A percentile compares a stretch with the other conserved stretches of the same genome.
Evolutionary conservation across 192 early-diverging fungal genomes (phyloP).

Genomic region (Backusella macrospora): DNA sequence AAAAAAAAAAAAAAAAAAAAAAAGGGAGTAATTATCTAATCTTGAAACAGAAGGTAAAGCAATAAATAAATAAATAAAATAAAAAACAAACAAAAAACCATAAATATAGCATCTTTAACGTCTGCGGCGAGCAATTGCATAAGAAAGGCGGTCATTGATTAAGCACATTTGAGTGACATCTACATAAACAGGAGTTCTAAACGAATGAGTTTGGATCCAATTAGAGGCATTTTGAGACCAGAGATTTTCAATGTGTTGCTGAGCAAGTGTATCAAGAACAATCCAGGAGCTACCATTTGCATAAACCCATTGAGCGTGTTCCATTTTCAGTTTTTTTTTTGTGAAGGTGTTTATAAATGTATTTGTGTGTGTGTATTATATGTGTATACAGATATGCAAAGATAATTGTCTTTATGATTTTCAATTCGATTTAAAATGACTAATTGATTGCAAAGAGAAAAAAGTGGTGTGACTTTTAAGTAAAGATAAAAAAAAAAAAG

Average conservation of each 20-base stretch:
- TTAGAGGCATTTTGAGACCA: constrained; percentile 16
- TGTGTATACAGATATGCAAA: background rate
- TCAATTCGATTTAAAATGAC: background rate
- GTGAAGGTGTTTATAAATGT: too few relatives aligned
- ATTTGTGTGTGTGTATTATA: background rate
- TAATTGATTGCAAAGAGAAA: background rate
- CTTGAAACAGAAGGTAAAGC: too few relatives aligned
- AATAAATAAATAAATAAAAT: background rate
- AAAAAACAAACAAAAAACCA: background rate
- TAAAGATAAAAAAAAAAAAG: background rate
- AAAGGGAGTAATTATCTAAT: too few relatives aligned
- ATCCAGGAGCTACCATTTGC: constrained; percentile 13
- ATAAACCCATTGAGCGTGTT: constrained; percentile 2
- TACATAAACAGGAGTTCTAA: constrained; percentile 16
- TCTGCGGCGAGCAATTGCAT: constrained; percentile 3
- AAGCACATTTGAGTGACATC: constrained; percentile 13
- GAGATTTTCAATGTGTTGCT: constrained; percentile 14
- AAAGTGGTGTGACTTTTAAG: background rate
- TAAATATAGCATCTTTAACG: background rate
- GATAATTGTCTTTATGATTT: background rate
- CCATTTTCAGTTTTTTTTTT: background rate
- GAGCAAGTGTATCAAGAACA: background rate
- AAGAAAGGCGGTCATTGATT: background rate
- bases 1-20: background rate
- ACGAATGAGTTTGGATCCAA: constrained; percentile 4